Evolutionary conservation across 1,284 basidiomycete genomes (phyloP), one percentile per base, ranked within the genome.

Genomic region (Leucoagaricus sp.): DNA sequence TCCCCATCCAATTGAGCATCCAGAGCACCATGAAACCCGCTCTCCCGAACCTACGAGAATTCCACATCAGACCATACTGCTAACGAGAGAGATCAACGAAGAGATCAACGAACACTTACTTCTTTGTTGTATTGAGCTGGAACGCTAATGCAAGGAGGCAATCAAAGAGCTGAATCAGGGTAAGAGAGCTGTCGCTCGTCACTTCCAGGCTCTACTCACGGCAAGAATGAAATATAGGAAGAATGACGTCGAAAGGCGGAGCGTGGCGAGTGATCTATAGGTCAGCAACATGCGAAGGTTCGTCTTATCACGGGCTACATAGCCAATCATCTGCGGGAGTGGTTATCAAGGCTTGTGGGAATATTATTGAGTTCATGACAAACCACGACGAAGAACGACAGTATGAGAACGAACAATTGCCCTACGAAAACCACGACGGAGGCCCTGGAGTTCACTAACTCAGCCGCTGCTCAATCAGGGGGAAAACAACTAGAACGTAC

Each of bases 21-120:
- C 87, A 91, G 73, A 87, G 91, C 13, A 91, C 73, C 57, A 91
- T 71, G 69, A 91, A 90, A 0, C 89, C 89, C 0, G 75, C 78
- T 25, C 75, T 69, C 6, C 81, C 80, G 57, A 80, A 84, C 58
- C 73, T 75, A 49, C n/a, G 17, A 15, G 26, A 44, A 21, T 25
- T 25, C n/a, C 28, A 33, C 13, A 55, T 40, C 40, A 13, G 9
- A 52, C 9, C 29, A n/a, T 9, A n/a, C n/a, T n/a, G n/a, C n/a
- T n/a, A n/a, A n/a, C n/a, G n/a, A n/a, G n/a, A 40, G 34, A 15
- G 12, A 21, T 1, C 19, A 10, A 25, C 31, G 17, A 52, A 23
- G 38, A 31, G 42, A 4, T 15, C 36, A 3, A 13, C 40, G 4
- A n/a, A 17, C 2, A 33, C 68, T 19, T 48, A 74, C 77, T 72